Evolutionary conservation across 225 moss, liverwort and hornwort genomes (phyloP), one percentile per base, ranked within the genome.

Genomic region (Bryum argenteum): DNA sequence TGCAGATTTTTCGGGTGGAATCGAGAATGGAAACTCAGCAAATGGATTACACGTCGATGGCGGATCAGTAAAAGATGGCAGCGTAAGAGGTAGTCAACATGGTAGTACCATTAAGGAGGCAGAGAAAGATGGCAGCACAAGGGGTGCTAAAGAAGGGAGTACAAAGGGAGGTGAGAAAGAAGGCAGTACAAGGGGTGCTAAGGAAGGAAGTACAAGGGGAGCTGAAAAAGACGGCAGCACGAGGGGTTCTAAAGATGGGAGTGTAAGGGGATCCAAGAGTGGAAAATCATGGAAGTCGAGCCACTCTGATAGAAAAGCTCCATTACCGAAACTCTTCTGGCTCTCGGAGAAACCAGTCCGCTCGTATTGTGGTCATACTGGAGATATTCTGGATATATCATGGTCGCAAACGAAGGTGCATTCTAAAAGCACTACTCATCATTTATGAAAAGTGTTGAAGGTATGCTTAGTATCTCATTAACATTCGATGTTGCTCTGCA

Each of bases 331-430:
- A 71, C 88, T 90, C 39, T 97, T 97, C 63, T 90, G 93, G 96
- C 88, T 97, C 61, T 92, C 91, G 23, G 90, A 92, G 60, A 89
- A 86, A 48, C 71, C 94, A 11, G 77, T 90, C 48, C 85, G 86
- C 72, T 89, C 96, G 59, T 97, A 92, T 79, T 83, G 81, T 64
- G 96, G 96, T 38, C 96, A 97, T 72, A 92, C 86, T 8, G 93
- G 89, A 80, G 96, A 94, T 84, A 84, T 97, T 71, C 60, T 97
- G 83, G 96, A 97, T 76, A 78, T 97, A 58, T 94, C 96, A 41
- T 97, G 96, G 96, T 97, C 96, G 28, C 84, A 88, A 19, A 80
- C 89, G 40, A 87, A 91, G 96, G 96, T 93, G 80, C 19, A 38
- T 53, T 71, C 44, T 50, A 45, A 61, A 21, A 14, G 43, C 33